Evolutionary conservation across 2,329 filamentous ascomycete species (phyloP), one percentile per base, ranked within the genome.

Genomic region (Trichoderma koningiopsis): DNA sequence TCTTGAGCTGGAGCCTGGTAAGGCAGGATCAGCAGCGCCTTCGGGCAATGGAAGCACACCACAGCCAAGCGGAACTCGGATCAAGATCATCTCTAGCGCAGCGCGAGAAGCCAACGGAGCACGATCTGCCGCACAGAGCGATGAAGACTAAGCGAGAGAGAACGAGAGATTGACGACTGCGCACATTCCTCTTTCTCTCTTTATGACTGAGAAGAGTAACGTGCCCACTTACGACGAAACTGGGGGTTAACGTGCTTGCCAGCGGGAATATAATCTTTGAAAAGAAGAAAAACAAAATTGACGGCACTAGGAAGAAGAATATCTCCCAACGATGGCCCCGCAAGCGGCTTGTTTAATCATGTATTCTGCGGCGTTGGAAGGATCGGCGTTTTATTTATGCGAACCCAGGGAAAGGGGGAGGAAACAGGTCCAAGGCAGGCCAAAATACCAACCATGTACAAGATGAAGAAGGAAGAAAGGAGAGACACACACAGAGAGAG

Each of bases 21-120:
- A 80, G 58, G 74, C 78, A 33, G 75, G 75, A 63, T 81, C 80
- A 27, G 75, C 74, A 43, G 83, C 86, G 35, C 85, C 87, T n/a
- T 86, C 85, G 14, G 85, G 87, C 6, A 87, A 82, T 70, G 84
- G 84, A 22, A 86, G 87, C 62, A 94, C 92, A 31, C 91, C 92
- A 29, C 84, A 90, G 75, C 86, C 88, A 43, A 85, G 83, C 72
- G 80, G 84, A 16, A 88, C 87, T 4, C 84, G 90, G 68, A 94
- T 95, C 80, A 94, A 91, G 82, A 84, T 95, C 71, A 91, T 84
- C 57, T 82, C 81, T 49, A 82, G 77, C 70, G 74, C 78, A 56
- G 75, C 78, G 10, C 79, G 77, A 64, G 80, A 81, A 66, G 74
- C 75, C 31, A 83, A 82, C 58, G 81, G 81, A 22, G 77, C 75